phyloP scores from a whole-genome alignment of 257 asterid species.

The Plantago ovata region DNA sequence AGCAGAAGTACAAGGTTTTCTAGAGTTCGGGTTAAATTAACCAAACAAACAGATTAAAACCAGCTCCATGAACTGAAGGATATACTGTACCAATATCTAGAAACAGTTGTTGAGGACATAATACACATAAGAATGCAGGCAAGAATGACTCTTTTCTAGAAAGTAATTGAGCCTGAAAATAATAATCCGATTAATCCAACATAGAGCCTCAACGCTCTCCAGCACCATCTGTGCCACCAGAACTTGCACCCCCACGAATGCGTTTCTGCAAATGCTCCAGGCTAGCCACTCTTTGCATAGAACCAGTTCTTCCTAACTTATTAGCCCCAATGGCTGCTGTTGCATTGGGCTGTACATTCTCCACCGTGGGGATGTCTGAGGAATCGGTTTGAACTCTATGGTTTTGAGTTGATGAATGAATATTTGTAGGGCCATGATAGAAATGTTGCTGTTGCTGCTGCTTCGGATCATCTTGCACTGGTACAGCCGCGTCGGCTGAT shows the following conservation, averaged over 20 bases:
- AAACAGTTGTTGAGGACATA: neutral
- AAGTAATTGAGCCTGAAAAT: neutral
- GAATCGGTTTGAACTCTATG: constrained; percentile 39
- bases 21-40: no score
- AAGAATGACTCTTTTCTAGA: constrained; percentile 6
- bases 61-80: neutral
- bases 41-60: neutral
- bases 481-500: constrained; percentile 67
- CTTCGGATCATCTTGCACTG: constrained; percentile 52
- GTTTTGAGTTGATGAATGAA: constrained; percentile 33
- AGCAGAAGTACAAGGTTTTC: no score
- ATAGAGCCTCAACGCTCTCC: constrained; percentile 10
- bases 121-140: constrained; percentile 1
- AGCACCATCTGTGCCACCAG: constrained; percentile 34
- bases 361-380: constrained; percentile 35
- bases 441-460: constrained; percentile 32
- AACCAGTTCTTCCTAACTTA: constrained; percentile 51
- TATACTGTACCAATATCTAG: neutral
- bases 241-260: constrained; percentile 48
- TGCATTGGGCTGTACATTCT: constrained; percentile 30
- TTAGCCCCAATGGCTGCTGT: constrained; percentile 30
- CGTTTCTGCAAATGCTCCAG: constrained; percentile 92
- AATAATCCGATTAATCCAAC: neutral
- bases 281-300: constrained; percentile 91
- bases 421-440: constrained; percentile 37